phyloP scores from a whole-genome alignment of 805 yeast genomes.

The Huiozyma naganishii region DNA sequence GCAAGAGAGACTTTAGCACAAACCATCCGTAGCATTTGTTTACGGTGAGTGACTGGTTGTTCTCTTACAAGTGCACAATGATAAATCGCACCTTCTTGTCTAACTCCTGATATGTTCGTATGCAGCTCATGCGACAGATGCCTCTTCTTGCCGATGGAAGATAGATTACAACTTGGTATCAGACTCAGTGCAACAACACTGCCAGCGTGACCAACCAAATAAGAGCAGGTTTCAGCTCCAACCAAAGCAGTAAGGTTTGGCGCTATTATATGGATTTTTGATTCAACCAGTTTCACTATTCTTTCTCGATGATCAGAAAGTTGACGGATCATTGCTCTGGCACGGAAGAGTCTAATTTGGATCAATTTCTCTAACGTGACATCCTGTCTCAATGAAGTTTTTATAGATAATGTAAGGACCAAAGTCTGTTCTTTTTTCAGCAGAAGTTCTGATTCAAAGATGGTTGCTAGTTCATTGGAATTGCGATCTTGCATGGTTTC shows the following conservation, averaged over 20 bases:
- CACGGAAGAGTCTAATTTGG: conserved; percentile 30
- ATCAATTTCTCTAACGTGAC: conserved; percentile 25
- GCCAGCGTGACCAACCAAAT: conserved; percentile 56
- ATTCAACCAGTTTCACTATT: conserved; percentile 45
- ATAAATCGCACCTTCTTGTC: conserved; percentile 63
- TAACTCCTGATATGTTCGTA: conserved; percentile 31
- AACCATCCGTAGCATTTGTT: conserved; percentile 65
- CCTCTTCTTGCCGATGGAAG: conserved; percentile 55
- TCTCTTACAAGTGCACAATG: conserved; percentile 47
- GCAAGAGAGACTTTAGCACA: conserved; percentile 75
- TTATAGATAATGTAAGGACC: conserved; percentile 65
- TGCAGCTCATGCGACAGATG: conserved; percentile 27
- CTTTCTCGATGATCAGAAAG: conserved; percentile 34
- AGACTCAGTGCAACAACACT: conserved; percentile 54
- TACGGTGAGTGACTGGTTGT: conserved; percentile 47
- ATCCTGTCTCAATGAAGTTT: conserved; percentile 32
- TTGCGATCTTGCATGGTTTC: conserved; percentile 34
- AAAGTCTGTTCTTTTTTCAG: conserved; percentile 56
- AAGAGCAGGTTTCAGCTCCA: conserved; percentile 65
- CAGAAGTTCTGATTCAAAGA: conserved; percentile 28
- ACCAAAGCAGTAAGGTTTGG: conserved; percentile 71
- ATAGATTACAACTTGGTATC: conserved; percentile 75
- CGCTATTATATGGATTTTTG: conserved; percentile 48
- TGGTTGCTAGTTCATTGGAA: conserved; percentile 13
- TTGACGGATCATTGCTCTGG: conserved; percentile 33